These are phyloP conservation scores for Fragosphaeria purpurea DNA, from an alignment of 2,329 filamentous ascomycete genomes.

Conservation along the genomic window DNA sequence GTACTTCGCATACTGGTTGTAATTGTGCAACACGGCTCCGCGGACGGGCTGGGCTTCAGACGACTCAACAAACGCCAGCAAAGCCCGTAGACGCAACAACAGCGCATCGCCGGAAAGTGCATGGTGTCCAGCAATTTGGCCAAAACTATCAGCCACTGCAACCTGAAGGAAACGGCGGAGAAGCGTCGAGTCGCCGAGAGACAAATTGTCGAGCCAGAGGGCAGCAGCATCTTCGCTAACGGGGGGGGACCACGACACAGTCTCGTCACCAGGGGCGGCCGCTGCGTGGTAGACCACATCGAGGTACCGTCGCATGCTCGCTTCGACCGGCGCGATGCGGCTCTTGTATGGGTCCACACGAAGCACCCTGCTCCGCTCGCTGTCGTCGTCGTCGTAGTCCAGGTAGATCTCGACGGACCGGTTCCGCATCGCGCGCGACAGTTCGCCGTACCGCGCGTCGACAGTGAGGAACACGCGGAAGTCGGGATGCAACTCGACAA, in stretches of 20 bases:
- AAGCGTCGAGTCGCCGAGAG: conserved; percentile 33
- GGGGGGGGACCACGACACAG: conserved; percentile 5
- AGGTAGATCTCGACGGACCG: conserved; percentile 85
- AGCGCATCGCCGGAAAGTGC: background rate
- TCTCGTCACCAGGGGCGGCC: conserved; percentile 15
- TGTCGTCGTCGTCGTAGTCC: conserved; percentile 23
- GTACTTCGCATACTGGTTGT: conserved; percentile 5
- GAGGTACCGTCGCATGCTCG: conserved; percentile 37
- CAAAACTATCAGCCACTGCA: background rate
- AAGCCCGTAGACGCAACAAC: conserved; percentile 9
- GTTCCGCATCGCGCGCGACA: conserved; percentile 95
- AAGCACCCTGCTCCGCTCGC: conserved; percentile 20
- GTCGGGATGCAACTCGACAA: conserved; percentile 71
- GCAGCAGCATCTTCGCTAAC: conserved; percentile 19
- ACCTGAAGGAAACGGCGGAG: conserved; percentile 19
- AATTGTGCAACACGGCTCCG: conserved; percentile 23
- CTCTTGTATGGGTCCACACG: conserved; percentile 22
- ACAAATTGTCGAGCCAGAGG: conserved; percentile 37
- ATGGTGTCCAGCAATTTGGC: background rate
- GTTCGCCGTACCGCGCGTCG: conserved; percentile 82
- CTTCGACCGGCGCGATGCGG: conserved; percentile 38
- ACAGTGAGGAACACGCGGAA: conserved; percentile 93
- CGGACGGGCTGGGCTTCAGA: conserved; percentile 23
- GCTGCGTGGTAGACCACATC: conserved; percentile 25
- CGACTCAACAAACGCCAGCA: conserved; percentile 18